phyloP scores from a whole-genome alignment of 495 filamentous ascomycete species.

The Terfezia claveryi region DNA sequence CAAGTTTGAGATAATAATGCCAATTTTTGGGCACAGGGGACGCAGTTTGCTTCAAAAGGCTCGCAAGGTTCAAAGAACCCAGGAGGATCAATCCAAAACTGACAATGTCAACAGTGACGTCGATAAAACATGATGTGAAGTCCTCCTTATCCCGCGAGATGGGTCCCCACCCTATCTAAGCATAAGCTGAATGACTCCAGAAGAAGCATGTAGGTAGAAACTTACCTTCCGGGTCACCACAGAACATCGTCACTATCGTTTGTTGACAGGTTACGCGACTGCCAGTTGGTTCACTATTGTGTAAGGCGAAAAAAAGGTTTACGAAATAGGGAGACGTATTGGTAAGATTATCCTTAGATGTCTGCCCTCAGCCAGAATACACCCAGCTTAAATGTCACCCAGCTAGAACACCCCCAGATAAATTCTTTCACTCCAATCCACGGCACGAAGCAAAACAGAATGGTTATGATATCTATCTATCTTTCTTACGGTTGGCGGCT shows the following conservation, averaged over 20 bases:
- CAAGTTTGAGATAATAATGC: conserved; percentile 88
- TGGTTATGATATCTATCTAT: too few relatives aligned
- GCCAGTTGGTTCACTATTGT: too few relatives aligned
- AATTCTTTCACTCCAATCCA: too few relatives aligned
- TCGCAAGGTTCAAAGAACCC: conserved; percentile 54
- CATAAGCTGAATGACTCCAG: conserved; percentile 2
- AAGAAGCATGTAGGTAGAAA: conserved; percentile 1
- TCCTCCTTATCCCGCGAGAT: conserved; percentile 61
- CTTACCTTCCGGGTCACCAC: conserved; percentile 17
- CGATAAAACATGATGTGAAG: conserved; percentile 91
- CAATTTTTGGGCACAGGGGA: conserved; percentile 58
- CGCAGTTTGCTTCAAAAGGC: conserved; percentile 41
- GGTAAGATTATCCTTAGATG: too few relatives aligned
- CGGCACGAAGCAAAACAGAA: too few relatives aligned
- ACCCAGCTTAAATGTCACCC: too few relatives aligned
- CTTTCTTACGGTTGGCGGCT: too few relatives aligned
- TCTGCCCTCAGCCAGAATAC: too few relatives aligned
- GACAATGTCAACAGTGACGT: conserved; percentile 56
- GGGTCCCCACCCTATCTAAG: conserved; percentile 61
- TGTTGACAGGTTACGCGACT: too few relatives aligned
- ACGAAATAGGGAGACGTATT: too few relatives aligned
- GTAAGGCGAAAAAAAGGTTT: too few relatives aligned
- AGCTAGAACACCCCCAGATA: too few relatives aligned
- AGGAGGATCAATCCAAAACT: conserved; percentile 54
- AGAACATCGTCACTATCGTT: conserved; percentile 1